Evolutionary conservation across 2,329 filamentous ascomycete species (phyloP).

Genomic region (Fusarium sp.): DNA sequence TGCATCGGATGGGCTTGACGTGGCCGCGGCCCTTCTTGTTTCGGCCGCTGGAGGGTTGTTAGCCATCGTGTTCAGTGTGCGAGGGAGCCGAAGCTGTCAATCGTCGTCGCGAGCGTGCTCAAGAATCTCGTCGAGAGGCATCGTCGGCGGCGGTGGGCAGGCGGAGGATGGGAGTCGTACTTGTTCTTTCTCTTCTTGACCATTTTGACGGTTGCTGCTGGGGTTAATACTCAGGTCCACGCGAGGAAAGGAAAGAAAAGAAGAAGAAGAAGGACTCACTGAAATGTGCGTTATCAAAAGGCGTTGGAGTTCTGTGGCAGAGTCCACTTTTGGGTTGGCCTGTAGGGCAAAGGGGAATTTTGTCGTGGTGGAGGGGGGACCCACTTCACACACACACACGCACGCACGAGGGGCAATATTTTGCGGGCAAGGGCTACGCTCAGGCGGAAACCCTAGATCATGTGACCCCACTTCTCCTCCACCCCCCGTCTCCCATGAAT

Average conservation of each 20-base stretch:
- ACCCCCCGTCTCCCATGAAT: conserved; percentile 27
- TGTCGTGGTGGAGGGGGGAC: background rate
- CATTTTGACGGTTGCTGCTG: conserved; percentile 70
- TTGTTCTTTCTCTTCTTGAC: conserved; percentile 80
- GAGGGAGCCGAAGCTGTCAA: conserved; percentile 4
- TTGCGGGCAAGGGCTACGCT: conserved; percentile 27
- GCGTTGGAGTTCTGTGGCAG: conserved; percentile 38
- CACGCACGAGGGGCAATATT: background rate
- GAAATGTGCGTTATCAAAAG: conserved; percentile 46
- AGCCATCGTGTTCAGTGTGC: conserved; percentile 16
- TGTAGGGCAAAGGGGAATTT: conserved; percentile 35
- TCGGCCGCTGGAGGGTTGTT: conserved; percentile 76
- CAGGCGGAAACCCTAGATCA: conserved; percentile 46
- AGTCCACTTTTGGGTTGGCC: conserved; percentile 32
- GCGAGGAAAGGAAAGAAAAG: conserved; percentile 39
- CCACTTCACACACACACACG: conserved; percentile 5
- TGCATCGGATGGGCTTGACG: conserved; percentile 96
- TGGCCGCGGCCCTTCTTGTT: conserved; percentile 99
- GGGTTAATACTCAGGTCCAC: conserved; percentile 50
- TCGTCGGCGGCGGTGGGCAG: conserved; percentile 37
- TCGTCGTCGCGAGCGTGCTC: conserved; percentile 20
- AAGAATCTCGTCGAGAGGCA: conserved; percentile 28
- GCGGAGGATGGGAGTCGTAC: conserved; percentile 54
- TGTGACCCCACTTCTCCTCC: conserved; percentile 40
- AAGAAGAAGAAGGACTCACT: conserved; percentile 46